phyloP scores from a whole-genome alignment of 2,329 filamentous ascomycete genomes.

The Penicillium oxalicum region DNA sequence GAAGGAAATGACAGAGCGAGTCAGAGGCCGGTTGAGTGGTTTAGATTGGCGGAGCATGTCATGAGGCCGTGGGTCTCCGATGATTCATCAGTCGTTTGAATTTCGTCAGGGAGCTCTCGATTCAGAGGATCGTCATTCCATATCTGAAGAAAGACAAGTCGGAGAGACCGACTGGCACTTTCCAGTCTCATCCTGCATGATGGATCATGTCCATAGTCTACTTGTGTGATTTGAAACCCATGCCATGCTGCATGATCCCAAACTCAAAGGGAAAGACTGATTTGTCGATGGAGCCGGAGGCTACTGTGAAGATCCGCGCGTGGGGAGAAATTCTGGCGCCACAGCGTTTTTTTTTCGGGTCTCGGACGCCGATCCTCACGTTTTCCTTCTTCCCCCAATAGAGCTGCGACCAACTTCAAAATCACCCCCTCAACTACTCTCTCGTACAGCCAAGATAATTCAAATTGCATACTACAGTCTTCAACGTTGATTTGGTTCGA shows the following conservation, averaged over 20 bases:
- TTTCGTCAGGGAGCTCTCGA: not conserved
- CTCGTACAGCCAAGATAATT: no score
- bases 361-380: slow-evolving; percentile 15
- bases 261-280: no score
- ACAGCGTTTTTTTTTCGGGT: not conserved
- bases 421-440: not conserved
- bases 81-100: slow-evolving; percentile 16
- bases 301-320: not conserved
- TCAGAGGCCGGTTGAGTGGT: not conserved
- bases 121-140: no score
- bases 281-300: no score
- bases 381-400: slow-evolving; percentile 14
- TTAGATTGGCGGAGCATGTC: slow-evolving; percentile 8
- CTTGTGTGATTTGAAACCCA: no score
- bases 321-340: slow-evolving; percentile 4
- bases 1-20: not conserved
- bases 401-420: not conserved
- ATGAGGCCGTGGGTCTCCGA: slow-evolving; percentile 16
- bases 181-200: no score
- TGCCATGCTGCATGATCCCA: no score
- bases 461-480: no score
- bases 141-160: no score
- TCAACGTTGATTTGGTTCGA: no score
- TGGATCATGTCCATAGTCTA: no score
- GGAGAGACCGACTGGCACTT: no score